Conservation (phyloP, 129 eudicot genomes). For the Flaveria bidentis region DNA sequence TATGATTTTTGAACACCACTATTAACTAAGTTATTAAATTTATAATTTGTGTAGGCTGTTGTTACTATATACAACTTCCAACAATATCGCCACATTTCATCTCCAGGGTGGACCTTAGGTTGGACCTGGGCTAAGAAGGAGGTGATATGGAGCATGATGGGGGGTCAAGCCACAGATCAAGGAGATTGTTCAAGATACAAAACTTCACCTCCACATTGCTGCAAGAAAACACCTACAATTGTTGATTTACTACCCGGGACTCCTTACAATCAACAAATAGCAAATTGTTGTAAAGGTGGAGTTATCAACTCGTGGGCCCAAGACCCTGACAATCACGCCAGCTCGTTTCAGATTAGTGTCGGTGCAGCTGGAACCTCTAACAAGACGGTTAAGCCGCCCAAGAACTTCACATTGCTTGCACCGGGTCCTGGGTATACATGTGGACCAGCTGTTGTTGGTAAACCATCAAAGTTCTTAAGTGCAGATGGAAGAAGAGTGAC, state of each 20-base stretch:
- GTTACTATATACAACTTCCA: conserved; percentile 94
- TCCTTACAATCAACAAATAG: conserved; percentile 91
- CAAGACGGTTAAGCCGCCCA: conserved; percentile 78
- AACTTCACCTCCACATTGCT: conserved; percentile 83
- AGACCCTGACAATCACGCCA: conserved; percentile 66
- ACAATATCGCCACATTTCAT: conserved; percentile 82
- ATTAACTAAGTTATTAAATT: not conserved
- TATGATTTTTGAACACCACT: not conserved
- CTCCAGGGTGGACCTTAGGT: conserved; percentile 93
- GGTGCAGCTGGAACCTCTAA: conserved; percentile 91
- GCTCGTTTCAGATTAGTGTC: conserved; percentile 88
- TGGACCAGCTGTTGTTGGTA: conserved; percentile 81
- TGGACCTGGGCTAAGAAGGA: conserved; percentile 99
- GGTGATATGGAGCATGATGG: conserved; percentile 94
- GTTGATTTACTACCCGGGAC: conserved; percentile 91
- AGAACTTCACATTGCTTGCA: conserved; percentile 77
- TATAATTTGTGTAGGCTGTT: conserved; percentile 56
- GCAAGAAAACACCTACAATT: conserved; percentile 73
- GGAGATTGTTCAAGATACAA: conserved; percentile 91
- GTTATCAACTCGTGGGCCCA: conserved; percentile 91
- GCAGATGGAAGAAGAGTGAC: conserved; percentile 82
- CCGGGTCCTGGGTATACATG: conserved; percentile 98
- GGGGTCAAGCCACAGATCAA: conserved; percentile 90
- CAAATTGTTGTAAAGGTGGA: conserved; percentile 95
- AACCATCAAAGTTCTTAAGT: conserved; percentile 53